Percentiles rank a stretch among this genome's conserved stretches.
Evolutionary conservation across 371 early-diverging fungal species (phyloP).

Genomic region (Mucor mucedo): DNA sequence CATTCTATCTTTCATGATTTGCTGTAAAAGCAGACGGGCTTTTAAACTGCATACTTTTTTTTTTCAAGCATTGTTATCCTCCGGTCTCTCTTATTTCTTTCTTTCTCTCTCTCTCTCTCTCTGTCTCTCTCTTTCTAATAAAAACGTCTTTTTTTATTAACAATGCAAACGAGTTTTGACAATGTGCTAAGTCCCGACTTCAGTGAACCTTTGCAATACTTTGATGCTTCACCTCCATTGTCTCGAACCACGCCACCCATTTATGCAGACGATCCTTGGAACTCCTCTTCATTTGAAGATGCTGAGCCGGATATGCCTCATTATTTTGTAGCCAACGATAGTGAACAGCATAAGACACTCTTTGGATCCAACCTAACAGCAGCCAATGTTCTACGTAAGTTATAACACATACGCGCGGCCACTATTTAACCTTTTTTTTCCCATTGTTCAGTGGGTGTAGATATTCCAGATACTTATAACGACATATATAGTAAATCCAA

Average conservation of each 20-base stretch:
- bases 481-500: slow-evolving; percentile 16
- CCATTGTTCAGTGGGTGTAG: slow-evolving; percentile 15
- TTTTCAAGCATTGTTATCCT: slow-evolving; percentile 3
- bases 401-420: background rate
- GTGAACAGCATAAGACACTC: background rate
- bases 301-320: background rate
- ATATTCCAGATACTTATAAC: slow-evolving; percentile 22
- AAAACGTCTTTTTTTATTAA: too few species aligned
- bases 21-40: too few species aligned
- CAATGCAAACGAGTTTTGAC: slow-evolving; percentile 14
- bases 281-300: slow-evolving; percentile 3
- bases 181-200: slow-evolving; percentile 21
- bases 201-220: slow-evolving; percentile 14
- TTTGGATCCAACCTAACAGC: slow-evolving; percentile 8
- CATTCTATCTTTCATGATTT: too few species aligned
- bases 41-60: background rate
- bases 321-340: background rate
- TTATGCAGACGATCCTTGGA: slow-evolving; percentile 32
- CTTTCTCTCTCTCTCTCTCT: background rate
- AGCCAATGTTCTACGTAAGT: slow-evolving; percentile 20
- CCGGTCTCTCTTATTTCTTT: slow-evolving; percentile 3
- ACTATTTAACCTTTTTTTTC: background rate
- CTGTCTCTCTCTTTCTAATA: slow-evolving; percentile 5
- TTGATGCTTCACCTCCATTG: slow-evolving; percentile 1
- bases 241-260: slow-evolving; percentile 13